These are phyloP conservation scores for Aspergillus sergii DNA, from an alignment of 2,329 filamentous ascomycete species.

Conservation along the genomic window DNA sequence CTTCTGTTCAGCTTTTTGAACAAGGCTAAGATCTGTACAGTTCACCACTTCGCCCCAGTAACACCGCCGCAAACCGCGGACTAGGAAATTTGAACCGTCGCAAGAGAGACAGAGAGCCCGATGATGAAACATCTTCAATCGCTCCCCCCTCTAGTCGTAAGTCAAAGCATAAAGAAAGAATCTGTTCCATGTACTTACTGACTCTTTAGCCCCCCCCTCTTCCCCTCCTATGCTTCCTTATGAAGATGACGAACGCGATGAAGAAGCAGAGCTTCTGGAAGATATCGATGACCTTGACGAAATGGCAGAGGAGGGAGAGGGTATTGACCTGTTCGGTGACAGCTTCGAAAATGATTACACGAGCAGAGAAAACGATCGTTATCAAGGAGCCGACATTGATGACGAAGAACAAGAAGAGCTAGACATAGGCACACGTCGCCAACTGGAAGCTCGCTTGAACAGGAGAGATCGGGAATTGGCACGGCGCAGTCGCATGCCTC, in stretches of 20 bases:
- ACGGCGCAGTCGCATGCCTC: conserved; percentile 62
- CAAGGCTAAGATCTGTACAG: conserved; percentile 47
- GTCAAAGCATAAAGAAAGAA: conserved; percentile 32
- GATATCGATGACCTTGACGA: conserved; percentile 71
- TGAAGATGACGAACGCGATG: conserved; percentile 50
- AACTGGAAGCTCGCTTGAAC: conserved; percentile 64
- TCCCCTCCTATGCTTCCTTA: conserved; percentile 62
- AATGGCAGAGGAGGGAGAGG: conserved; percentile 69
- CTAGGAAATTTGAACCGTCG: conserved; percentile 54
- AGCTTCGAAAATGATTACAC: conserved; percentile 67
- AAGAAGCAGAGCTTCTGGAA: conserved; percentile 61
- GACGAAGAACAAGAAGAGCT: conserved; percentile 66
- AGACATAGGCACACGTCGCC: conserved; percentile 59
- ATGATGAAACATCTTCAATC: conserved; percentile 63
- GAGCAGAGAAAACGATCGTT: conserved; percentile 50
- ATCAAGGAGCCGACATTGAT: conserved; percentile 63
- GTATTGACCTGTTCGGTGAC: conserved; percentile 70
- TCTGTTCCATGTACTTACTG: conserved; percentile 12
- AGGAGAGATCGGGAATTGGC: conserved; percentile 63
- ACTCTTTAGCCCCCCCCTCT: conserved; percentile 52
- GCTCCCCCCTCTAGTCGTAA: conserved; percentile 65
- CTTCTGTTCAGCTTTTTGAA: background rate
- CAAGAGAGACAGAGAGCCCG: conserved; percentile 67
- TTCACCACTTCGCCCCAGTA: conserved; percentile 79
- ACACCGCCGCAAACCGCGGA: conserved; percentile 82